Percentiles rank a stretch among this genome's conserved stretches.
Evolutionary conservation across 345 rosid genomes (phyloP).

Genomic region (Camelina sativa): DNA sequence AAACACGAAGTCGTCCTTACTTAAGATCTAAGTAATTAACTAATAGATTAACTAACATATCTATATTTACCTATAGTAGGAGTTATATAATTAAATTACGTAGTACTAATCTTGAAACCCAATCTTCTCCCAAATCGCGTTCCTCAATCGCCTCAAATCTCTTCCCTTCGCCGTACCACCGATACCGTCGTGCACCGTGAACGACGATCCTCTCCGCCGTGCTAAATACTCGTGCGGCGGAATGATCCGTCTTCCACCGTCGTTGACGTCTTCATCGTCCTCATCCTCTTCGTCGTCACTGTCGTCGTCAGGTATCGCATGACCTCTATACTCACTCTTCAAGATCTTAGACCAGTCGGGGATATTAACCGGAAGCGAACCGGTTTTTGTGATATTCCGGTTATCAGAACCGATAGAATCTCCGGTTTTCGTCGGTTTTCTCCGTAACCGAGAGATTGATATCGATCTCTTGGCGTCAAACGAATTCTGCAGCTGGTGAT

Average conservation of each 20-base stretch:
- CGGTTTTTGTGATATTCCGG: conserved; percentile 32
- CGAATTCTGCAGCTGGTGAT: conserved; percentile 33
- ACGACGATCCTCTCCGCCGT: conserved; percentile 59
- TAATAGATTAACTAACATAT: conserved; percentile 18
- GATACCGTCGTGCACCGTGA: conserved; percentile 58
- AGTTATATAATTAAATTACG: conserved; percentile 9
- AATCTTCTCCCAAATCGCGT: conserved; percentile 67
- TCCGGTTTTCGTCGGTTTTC: conserved; percentile 45
- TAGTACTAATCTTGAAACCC: conserved; percentile 57
- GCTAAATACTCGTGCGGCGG: conserved; percentile 73
- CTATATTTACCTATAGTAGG: conserved; percentile 11
- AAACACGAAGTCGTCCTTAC: conserved; percentile 15
- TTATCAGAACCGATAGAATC: conserved; percentile 27
- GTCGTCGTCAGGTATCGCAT: conserved; percentile 42
- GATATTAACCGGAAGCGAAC: conserved; percentile 70
- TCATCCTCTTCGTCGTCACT: conserved; percentile 41
- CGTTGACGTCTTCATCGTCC: conserved; percentile 27
- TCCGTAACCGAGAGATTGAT: conserved; percentile 48
- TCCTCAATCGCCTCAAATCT: conserved; percentile 59
- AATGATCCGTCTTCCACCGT: conserved; percentile 35
- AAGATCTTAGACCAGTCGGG: conserved; percentile 90
- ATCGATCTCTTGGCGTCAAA: conserved; percentile 46
- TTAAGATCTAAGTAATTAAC: conserved; percentile 2
- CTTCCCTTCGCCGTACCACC: conserved; percentile 71
- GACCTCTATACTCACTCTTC: conserved; percentile 49